Conservation (phyloP, 139 green algal genomes). For the Tetradesmus obliquus region DNA sequence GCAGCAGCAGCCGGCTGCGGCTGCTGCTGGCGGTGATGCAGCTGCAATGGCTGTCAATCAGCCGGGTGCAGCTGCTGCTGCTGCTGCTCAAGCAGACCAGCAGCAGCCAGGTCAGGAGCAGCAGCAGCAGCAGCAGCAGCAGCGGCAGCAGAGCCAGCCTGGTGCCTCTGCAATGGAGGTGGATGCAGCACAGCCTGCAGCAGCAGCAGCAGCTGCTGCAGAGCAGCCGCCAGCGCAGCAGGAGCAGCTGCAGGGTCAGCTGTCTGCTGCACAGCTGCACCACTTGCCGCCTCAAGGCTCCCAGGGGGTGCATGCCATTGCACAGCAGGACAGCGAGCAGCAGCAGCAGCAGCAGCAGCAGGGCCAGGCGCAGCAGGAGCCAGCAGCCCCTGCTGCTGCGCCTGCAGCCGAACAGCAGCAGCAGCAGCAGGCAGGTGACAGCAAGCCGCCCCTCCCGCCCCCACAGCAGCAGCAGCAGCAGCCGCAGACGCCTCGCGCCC, state of each 20-base stretch:
- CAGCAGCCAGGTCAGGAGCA: not conserved
- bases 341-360: conserved; percentile 2
- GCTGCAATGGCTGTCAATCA: not conserved
- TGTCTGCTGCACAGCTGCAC: not conserved
- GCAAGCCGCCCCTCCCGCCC: not conserved
- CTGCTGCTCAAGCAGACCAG: conserved; percentile 17
- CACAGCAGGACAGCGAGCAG: conserved; percentile 4
- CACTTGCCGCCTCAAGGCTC: not conserved
- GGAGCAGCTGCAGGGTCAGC: conserved; percentile 30
- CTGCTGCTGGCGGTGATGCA: not conserved
- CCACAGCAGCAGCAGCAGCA: not conserved
- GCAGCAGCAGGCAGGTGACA: not conserved
- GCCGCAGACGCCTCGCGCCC: no score
- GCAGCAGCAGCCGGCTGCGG: not conserved
- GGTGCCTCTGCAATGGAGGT: not conserved
- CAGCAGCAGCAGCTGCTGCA: conserved; percentile 21
- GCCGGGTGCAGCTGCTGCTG: not conserved
- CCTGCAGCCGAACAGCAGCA: conserved; percentile 5
- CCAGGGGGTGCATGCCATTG: not conserved
- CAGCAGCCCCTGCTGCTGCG: conserved; percentile 14
- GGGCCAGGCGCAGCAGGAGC: not conserved
- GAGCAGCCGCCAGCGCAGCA: not conserved
- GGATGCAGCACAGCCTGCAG: not conserved
- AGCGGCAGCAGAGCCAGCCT: not conserved
- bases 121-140: not conserved